Conservation (phyloP, 176 grass and related monocot genomes). For the Oryza meridionalis region DNA sequence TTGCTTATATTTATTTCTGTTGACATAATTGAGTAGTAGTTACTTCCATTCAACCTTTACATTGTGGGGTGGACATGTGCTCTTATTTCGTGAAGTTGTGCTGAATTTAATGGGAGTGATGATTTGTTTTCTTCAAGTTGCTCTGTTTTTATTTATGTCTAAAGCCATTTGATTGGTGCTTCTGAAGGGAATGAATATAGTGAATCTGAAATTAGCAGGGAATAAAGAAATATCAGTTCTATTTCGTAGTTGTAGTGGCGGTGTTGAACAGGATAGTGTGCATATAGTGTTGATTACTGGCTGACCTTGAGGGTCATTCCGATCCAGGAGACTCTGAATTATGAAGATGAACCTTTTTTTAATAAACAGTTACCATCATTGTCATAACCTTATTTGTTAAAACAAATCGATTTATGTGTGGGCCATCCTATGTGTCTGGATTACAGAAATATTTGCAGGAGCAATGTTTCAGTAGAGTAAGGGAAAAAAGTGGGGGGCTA, state of each 20-base stretch:
- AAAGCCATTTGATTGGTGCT: not conserved
- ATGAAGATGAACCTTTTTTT: not conserved
- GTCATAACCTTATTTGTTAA: not conserved
- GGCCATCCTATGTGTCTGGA: not conserved
- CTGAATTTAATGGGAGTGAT: not conserved
- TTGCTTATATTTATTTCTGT: slow-evolving; percentile 27
- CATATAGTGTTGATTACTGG: not conserved
- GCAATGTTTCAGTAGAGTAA: not conserved
- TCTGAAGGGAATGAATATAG: not conserved
- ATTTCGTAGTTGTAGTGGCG: not conserved
- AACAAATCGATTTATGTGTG: not conserved
- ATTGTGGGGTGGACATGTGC: not conserved
- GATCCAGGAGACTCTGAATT: not conserved
- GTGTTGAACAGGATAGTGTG: not conserved
- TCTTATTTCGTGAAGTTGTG: not conserved
- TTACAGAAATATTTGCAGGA: not conserved
- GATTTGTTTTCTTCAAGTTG: slow-evolving; percentile 8
- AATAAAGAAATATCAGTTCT: slow-evolving; percentile 10
- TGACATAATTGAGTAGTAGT: not conserved
- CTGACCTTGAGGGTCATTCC: not conserved
- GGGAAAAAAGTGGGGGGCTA: not conserved
- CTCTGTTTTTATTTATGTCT: not conserved
- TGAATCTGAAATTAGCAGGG: not conserved
- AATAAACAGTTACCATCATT: not conserved
- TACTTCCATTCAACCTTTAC: slow-evolving; percentile 5